Conservation (phyloP, 192 early-diverging fungal genomes). For the Gonapodya prolifera region DNA sequence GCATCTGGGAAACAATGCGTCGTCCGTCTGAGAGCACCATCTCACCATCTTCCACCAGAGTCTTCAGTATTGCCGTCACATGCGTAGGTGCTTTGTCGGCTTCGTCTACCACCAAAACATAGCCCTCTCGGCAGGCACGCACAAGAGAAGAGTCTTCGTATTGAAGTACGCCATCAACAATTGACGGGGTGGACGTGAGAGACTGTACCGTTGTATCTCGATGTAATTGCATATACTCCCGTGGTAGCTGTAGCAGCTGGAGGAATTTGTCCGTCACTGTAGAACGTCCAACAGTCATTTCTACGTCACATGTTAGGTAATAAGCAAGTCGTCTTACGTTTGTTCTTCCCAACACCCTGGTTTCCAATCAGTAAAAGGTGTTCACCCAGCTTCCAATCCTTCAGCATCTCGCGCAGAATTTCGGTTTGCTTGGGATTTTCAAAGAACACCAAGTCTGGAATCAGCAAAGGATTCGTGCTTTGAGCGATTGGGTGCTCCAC, state of each 20-base stretch:
- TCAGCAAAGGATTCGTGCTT: constrained; percentile 45
- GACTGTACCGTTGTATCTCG: constrained; percentile 68
- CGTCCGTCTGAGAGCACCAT: constrained; percentile 68
- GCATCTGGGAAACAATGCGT: constrained; percentile 30
- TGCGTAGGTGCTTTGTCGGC: constrained; percentile 73
- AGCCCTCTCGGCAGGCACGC: constrained; percentile 35
- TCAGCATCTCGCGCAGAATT: constrained; percentile 61
- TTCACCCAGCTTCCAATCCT: constrained; percentile 67
- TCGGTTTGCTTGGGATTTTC: constrained; percentile 62
- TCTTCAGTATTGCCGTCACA: constrained; percentile 61
- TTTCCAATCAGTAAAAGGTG: constrained; percentile 73
- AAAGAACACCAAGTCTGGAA: constrained; percentile 53
- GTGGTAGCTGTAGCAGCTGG: constrained; percentile 49
- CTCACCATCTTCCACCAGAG: constrained; percentile 61
- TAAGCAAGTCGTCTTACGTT: constrained; percentile 1
- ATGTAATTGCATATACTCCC: constrained; percentile 71
- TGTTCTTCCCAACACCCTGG: constrained; percentile 54
- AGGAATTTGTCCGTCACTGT: constrained; percentile 51
- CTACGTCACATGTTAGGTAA: not conserved
- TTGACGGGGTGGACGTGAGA: constrained; percentile 58
- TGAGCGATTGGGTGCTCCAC: constrained; percentile 31
- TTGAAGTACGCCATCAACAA: constrained; percentile 50
- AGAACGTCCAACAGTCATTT: not conserved
- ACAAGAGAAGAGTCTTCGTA: constrained; percentile 63
- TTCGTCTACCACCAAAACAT: constrained; percentile 65